Evolutionary conservation across 202 grass and related monocot genomes (phyloP).

Genomic region (Musa balbisiana): DNA sequence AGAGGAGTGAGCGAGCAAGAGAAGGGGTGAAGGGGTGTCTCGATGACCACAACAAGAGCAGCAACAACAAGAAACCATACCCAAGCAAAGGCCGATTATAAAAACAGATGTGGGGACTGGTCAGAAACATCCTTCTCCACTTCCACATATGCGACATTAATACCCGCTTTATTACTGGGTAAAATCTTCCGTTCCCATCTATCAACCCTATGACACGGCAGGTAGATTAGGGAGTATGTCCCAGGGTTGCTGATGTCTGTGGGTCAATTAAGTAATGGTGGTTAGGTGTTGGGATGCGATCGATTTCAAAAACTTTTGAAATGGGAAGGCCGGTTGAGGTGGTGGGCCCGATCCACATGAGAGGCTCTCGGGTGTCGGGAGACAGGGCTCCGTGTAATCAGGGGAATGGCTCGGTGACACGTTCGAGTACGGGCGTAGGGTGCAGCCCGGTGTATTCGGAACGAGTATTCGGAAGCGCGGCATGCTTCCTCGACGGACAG

Average conservation of each 20-base stretch:
- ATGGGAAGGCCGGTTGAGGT: not conserved
- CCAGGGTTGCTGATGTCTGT: too few species aligned
- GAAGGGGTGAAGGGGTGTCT: not conserved
- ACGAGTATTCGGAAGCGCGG: too few species aligned
- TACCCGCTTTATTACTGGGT: not conserved
- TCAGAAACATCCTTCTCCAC: not conserved
- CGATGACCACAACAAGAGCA: not conserved
- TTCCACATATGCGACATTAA: rapidly evolving
- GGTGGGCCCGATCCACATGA: not conserved
- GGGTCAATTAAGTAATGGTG: not conserved
- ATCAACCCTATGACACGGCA: too few species aligned
- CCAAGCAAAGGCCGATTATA: not conserved
- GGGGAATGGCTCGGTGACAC: too few species aligned
- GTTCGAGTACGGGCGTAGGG: too few species aligned
- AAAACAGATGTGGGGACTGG: not conserved
- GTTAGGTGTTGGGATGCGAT: conserved; percentile 5
- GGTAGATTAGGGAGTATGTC: too few species aligned
- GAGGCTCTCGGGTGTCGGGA: too few species aligned
- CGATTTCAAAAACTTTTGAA: conserved; percentile 14
- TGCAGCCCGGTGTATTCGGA: too few species aligned
- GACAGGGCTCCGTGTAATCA: too few species aligned
- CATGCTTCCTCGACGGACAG: too few species aligned
- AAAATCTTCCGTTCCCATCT: too few species aligned
- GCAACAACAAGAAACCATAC: not conserved
- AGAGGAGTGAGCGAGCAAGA: not conserved